Conservation (phyloP, 2,329 filamentous ascomycete species). For the Aspergillus sp. region DNA sequence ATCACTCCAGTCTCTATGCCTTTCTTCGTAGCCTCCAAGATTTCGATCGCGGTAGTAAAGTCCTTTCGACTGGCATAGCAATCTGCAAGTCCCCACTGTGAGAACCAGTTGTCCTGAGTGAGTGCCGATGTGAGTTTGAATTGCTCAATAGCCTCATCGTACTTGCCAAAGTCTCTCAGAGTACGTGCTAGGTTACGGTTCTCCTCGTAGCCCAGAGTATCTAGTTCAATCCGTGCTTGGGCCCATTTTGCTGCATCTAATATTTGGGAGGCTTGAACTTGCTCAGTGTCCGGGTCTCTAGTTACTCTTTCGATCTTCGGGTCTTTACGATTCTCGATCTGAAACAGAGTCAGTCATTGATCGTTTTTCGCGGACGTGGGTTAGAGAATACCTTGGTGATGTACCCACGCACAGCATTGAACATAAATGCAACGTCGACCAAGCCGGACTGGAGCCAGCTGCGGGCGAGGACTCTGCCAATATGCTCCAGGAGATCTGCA, state of each 20-base stretch:
- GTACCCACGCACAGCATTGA: not conserved
- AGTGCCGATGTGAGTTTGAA: slow-evolving; percentile 15
- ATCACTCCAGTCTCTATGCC: not conserved
- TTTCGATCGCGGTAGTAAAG: slow-evolving; percentile 3
- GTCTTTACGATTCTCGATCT: slow-evolving; percentile 12
- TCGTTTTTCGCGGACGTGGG: not conserved
- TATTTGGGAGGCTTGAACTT: slow-evolving; percentile 8
- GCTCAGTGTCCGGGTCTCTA: not conserved
- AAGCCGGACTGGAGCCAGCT: slow-evolving; percentile 16
- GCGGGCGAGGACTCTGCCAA: slow-evolving; percentile 15
- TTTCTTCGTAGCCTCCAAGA: not conserved
- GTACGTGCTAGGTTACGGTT: slow-evolving; percentile 18
- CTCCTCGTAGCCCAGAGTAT: slow-evolving; percentile 12
- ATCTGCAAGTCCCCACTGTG: slow-evolving; percentile 16
- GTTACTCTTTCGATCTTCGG: not conserved
- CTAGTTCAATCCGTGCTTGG: slow-evolving; percentile 8
- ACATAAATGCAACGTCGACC: not conserved
- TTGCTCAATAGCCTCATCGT: slow-evolving; percentile 15
- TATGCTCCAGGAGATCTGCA: slow-evolving; percentile 23
- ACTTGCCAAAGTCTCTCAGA: slow-evolving; percentile 10
- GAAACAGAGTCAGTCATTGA: not conserved
- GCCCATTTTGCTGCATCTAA: slow-evolving; percentile 13
- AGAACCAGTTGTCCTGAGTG: slow-evolving; percentile 16
- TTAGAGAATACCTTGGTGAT: not conserved
- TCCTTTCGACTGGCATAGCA: slow-evolving; percentile 9